Base-by-base conservation (phyloP, 106 monocot genomes). In the Cymbidium sinense region DNA sequence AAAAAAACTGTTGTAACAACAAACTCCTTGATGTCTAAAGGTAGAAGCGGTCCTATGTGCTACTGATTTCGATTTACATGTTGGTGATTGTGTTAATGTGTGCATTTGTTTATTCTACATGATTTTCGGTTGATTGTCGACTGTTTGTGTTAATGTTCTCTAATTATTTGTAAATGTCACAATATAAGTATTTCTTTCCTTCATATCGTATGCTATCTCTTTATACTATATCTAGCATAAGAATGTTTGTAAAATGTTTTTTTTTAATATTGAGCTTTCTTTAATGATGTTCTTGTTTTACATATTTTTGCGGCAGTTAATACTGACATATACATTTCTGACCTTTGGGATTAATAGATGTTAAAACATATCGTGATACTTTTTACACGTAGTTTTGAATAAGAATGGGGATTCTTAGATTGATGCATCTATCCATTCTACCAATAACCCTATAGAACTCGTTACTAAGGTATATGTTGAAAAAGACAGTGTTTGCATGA, bases 1-100 rank as follows among this genome's bases (percentile, higher is more conserved):
- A 29, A 62, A 79, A 28, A 10, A 77, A 74, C n/a, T 78, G 70
- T 52, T 86, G 50, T 70, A 75, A 81, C 77, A 41, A n/a, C 25
- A 65, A 47, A 35, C 28, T 55, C 77, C 13, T 72, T 75, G 23
- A 62, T 43, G 37, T n/a, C 25, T 51, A 31, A 35, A 70, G 64
- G 17, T 55, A 43, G 19, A 34, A 61, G 43, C 74, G 41, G 21
- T 50, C 54, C 25, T 19, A 7, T 74, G 20, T 36, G 34, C n/a
- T 36, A 39, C 21, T 27, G 12, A 74, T 43, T 43, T 28, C 15
- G 25, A 74, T 74, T 74, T 74, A 37, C 74, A 25, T 27, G 44
- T 47, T 43, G 15, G 9, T 44, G 37, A 39, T 71, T 71, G 71
- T 23, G 13, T 18, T 36, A 71, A 37, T 36, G 70, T 28, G 7